Conservation (phyloP, 768 basidiomycete species). For the Agaricus sinodeliciosus region DNA sequence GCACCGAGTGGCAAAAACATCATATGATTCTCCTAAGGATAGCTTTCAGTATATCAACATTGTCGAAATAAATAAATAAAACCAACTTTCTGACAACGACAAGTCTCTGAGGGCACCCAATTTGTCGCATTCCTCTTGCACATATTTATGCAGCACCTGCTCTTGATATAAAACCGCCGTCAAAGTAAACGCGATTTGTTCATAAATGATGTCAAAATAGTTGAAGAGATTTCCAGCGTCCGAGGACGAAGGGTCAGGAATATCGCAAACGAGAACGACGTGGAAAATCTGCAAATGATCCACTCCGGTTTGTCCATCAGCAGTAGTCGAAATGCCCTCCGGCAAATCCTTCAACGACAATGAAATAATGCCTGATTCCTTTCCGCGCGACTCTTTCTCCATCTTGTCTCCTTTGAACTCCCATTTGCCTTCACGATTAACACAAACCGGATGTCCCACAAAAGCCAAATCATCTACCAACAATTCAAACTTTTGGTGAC, state of each 20-base stretch:
- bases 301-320: constrained; percentile 26
- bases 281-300: constrained; percentile 76
- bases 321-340: constrained; percentile 23
- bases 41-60: constrained; percentile 8
- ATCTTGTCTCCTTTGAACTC: constrained; percentile 59
- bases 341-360: constrained; percentile 26
- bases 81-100: constrained; percentile 55
- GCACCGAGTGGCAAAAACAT: constrained; percentile 49
- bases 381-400: constrained; percentile 45
- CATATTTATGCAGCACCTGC: constrained; percentile 81
- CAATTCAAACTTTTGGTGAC: constrained; percentile 93
- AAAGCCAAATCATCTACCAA: constrained; percentile 89
- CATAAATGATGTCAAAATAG: constrained; percentile 84
- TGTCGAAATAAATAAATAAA: neutral
- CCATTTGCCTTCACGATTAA: constrained; percentile 69
- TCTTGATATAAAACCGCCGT: constrained; percentile 92
- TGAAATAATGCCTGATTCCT: constrained; percentile 38
- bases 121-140: constrained; percentile 72
- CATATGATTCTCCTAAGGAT: constrained; percentile 52
- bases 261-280: constrained; percentile 79
- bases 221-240: constrained; percentile 69
- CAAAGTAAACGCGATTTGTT: constrained; percentile 82
- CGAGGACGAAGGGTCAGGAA: constrained; percentile 85
- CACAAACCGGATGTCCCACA: constrained; percentile 90
- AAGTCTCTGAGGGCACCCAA: constrained; percentile 68